Conservation (phyloP, 805 yeast species). For the Candida fluviatilis region DNA sequence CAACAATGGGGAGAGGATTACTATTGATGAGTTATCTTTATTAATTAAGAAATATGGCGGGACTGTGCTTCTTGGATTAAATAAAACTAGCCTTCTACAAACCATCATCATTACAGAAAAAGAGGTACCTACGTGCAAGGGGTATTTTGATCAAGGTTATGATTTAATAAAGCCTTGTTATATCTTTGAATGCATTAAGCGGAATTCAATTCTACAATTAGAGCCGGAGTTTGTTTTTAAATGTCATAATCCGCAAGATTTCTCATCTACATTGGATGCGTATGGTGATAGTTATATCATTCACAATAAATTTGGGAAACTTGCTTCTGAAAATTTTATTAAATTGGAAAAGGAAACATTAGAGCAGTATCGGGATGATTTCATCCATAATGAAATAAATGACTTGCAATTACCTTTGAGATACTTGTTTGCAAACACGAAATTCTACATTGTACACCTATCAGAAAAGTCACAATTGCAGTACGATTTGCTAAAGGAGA, state of each 20-base stretch:
- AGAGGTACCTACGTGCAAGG: conserved; percentile 19
- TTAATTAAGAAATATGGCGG: conserved; percentile 52
- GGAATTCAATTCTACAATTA: conserved; percentile 39
- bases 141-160: conserved; percentile 37
- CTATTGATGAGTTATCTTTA: conserved; percentile 30
- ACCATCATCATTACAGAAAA: conserved; percentile 9
- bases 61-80: conserved; percentile 19
- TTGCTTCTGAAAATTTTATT: conserved; percentile 11
- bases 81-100: conserved; percentile 6
- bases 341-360: conserved; percentile 2
- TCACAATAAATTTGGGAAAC: conserved; percentile 9
- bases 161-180: conserved; percentile 67
- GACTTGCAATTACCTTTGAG: conserved; percentile 16
- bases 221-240: conserved; percentile 59
- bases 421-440: conserved; percentile 32
- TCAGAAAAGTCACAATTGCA: conserved; percentile 4
- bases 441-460: conserved; percentile 23
- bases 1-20: conserved; percentile 21
- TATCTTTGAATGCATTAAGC: conserved; percentile 62
- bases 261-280: conserved; percentile 43
- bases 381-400: conserved; percentile 8
- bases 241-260: conserved; percentile 27
- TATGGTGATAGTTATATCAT: conserved; percentile 60
- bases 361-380: conserved; percentile 11
- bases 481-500: conserved; percentile 15